Base-by-base conservation (phyloP, 2,329 filamentous ascomycete genomes). In the Sclerotinia minor region DNA sequence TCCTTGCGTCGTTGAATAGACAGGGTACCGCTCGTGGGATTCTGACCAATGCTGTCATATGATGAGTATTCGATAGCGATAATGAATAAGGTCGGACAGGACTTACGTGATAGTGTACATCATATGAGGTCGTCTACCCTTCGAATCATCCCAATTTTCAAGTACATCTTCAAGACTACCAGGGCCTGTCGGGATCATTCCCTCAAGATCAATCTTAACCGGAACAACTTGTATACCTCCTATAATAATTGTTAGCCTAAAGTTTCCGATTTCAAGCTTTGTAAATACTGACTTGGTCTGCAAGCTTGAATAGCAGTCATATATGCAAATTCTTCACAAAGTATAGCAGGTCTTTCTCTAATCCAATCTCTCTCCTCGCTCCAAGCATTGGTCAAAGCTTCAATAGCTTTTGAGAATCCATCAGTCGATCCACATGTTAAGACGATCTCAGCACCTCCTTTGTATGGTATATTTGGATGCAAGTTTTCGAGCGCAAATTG, bases 81-180 rank as follows among this genome's bases (percentile, higher is more conserved):
- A 53, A 47, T 21, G n/a, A 29, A 69, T 72, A 61, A 50, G 17
- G 9, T 6, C 21, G 47, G 15, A 21, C 49, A 15, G 4, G 49
- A 87, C 89, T 84, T 79, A 92, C 88, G 92, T 94, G 71, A 97
- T 91, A 2, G 92, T 96, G 77, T 97, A 97, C 82, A 97, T 84
- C 72, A 97, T 77, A 78, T 94, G 91, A 52, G 94, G 94, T 68
- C 90, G 84, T 75, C 87, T 89, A 0, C 94, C 94, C 73, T 84
- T 88, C 52, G 82, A 82, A 58, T 83, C 82, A 77, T 97, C 91
- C 94, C 94, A 97, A 73, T 91, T 92, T 65, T 88, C 85, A 41
- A 97, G 81, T 1, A 97, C 87, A 73, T 96, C 90, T 69, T 88
- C 83, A 70, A 97, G 80, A 1, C 92, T 90, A 38, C 91, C 91